Base-by-base conservation (phyloP, 371 early-diverging fungal genomes). In the Rhizopus microsporus region DNA sequence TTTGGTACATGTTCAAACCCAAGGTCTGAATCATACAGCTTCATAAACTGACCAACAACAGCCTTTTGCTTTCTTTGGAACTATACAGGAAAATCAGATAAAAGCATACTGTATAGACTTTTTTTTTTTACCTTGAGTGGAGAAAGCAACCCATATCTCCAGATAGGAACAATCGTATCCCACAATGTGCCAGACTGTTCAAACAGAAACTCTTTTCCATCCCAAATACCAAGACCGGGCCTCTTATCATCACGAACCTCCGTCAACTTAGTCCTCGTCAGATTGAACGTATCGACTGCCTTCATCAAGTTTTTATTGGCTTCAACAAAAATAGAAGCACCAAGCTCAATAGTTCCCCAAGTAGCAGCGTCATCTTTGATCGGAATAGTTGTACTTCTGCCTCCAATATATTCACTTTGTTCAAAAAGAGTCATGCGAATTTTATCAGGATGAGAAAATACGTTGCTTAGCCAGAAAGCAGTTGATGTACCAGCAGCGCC, bases 261-360 rank as follows among this genome's bases (percentile, higher is more conserved):
- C 56, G 35, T 64, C 56, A 57, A 68, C 15, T 5, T 60, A 16
- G 46, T 69, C 62, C 31, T 54, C 32, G 75, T 66, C n/a, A 87
- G 54, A 0, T 74, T 72, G 61, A 87, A 84, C n/a, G 63, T 62
- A 33, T 81, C 66, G 1, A 84, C 65, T 0, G 85, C 80, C 33
- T 74, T 74, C 56, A 79, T 72, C 8, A 87, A 50, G 51, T 87
- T 69, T 50, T 75, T 71, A 43, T 87, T 87, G 35, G 60, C 75
- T 30, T 81, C 76, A 23, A 87, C 77, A 69, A 83, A 87, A 53
- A 87, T 82, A 12, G 85, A 85, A 1, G 86, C 87, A 0, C 87
- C 87, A 5, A 81, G 53, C 56, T 87, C 87, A 15, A 84, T 63
- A 3, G 61, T 59, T 6, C 78, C 68, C 10, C 75, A 54, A 7